Evolutionary conservation across 495 filamentous ascomycete genomes (phyloP), one percentile per base, ranked within the genome.

Genomic region (Xylaria grammica): DNA sequence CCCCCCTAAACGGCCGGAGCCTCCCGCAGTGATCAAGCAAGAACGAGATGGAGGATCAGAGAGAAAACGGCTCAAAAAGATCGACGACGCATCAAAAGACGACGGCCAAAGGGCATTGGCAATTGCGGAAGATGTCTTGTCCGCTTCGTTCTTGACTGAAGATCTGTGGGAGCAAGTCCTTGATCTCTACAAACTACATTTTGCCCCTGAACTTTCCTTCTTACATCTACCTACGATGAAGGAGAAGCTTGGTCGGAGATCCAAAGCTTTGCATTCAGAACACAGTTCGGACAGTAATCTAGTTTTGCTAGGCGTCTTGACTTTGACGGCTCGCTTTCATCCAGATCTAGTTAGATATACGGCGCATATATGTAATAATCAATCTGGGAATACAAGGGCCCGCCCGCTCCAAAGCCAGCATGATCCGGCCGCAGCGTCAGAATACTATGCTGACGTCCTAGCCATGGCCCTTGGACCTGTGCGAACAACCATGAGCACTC

Each of bases 171-270:
- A 86, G 66, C 85, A 87, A 59, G 73, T 92, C 65, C 90, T 92
- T 67, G 90, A 93, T 65, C 85, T 92, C 51, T 96, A 92, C 74
- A 88, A 93, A 76, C 81, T 91, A 17, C 91, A 96, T 74, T 94
- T 89, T 72, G 90, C 90, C 0, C 89, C 91, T 0, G 87, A 94
- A 52, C 81, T 96, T 51, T 91, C 92, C 3, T 96, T 96, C 72
- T 79, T 96, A 19, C 91, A 95, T 68, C 82, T 90, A 15, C 88
- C 90, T 1, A 91, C 89, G 0, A 89, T 96, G 69, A 89, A 89
- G 71, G 79, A 85, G 65, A 81, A 80, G 53, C 68, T 82, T 36
- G 69, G 79, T 57, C 77, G 70, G 50, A 79, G 69, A 67, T 75
- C 75, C 52, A 70, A 71, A 52, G 62, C 77, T 48, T 75, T 77